A percentile compares a stretch with the other conserved stretches of the same genome.
Conservation (phyloP, 345 rosid species). For the Eucalyptus marginata region DNA sequence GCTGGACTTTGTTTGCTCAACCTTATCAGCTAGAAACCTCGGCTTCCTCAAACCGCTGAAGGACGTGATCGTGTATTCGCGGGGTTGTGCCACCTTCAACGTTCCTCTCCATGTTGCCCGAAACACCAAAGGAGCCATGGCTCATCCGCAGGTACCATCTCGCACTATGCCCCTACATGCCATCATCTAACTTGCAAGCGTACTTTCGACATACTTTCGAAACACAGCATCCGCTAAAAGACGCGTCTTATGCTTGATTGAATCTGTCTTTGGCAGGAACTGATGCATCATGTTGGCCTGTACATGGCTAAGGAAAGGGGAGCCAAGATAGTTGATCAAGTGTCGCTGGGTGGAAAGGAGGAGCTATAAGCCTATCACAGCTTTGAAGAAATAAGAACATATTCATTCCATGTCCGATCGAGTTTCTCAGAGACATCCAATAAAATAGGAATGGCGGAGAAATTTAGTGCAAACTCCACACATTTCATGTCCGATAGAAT, state of each 20-base stretch:
- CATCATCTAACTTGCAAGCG: neutral
- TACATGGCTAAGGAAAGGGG: conserved; percentile 54
- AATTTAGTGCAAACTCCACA: neutral
- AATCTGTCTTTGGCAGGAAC: conserved; percentile 8
- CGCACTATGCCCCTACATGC: neutral
- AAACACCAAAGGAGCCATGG: conserved; percentile 21
- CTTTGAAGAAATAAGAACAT: neutral
- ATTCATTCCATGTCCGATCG: neutral
- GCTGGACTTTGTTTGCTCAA: conserved; percentile 48
- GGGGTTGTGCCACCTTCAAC: conserved; percentile 50
- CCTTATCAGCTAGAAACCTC: conserved; percentile 41
- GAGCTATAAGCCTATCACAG: neutral
- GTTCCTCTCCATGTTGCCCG: conserved; percentile 26
- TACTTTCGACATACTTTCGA: neutral
- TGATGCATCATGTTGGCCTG: conserved; percentile 45
- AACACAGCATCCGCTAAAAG: no score
- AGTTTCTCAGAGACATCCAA: neutral
- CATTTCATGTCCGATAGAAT: neutral
- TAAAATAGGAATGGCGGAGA: neutral
- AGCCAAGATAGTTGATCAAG: conserved; percentile 26
- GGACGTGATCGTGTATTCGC: conserved; percentile 39
- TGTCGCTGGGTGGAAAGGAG: conserved; percentile 7
- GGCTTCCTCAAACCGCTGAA: conserved; percentile 31
- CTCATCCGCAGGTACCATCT: conserved; percentile 43
- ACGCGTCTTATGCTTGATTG: neutral